phyloP scores from a whole-genome alignment of 805 yeast genomes.

The Lipomyces lipofer region DNA sequence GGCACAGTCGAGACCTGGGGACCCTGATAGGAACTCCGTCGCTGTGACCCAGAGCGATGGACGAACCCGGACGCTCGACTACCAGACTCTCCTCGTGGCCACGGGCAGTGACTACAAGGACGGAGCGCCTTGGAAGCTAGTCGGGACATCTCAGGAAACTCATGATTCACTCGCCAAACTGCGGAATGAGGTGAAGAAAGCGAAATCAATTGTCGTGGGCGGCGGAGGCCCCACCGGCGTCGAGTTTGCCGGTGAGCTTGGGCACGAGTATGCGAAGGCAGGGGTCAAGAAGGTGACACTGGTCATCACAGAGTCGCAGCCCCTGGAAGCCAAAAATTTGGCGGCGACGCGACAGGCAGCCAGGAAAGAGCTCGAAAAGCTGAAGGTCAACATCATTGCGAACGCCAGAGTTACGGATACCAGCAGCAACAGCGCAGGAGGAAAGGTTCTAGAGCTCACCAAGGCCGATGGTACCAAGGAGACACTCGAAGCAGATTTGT shows the following conservation, averaged over 20 bases:
- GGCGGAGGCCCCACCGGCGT: slow-evolving; percentile 99
- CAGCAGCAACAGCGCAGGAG: too few species aligned
- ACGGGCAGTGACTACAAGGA: neutral
- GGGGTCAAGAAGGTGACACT: too few species aligned
- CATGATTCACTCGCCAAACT: neutral
- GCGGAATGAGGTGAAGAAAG: neutral
- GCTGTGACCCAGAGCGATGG: neutral
- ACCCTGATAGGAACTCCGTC: neutral
- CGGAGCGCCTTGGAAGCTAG: neutral
- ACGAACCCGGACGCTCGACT: neutral
- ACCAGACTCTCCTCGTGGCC: neutral
- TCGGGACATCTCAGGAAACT: neutral
- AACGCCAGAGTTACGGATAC: too few species aligned
- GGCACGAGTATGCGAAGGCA: neutral
- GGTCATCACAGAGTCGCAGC: too few species aligned
- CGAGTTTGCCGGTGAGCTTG: slow-evolving; percentile 90
- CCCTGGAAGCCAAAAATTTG: too few species aligned
- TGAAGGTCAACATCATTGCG: too few species aligned
- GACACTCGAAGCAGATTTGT: too few species aligned
- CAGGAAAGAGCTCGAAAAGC: too few species aligned
- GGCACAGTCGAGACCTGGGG: neutral
- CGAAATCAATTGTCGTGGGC: slow-evolving; percentile 67
- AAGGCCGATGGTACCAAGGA: slow-evolving; percentile 65
- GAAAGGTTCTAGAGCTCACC: slow-evolving; percentile 69
- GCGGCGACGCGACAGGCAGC: too few species aligned